Evolutionary conservation across 108 stramenopile genomes (phyloP).

Genomic region (Stephanodiscus minutulus): DNA sequence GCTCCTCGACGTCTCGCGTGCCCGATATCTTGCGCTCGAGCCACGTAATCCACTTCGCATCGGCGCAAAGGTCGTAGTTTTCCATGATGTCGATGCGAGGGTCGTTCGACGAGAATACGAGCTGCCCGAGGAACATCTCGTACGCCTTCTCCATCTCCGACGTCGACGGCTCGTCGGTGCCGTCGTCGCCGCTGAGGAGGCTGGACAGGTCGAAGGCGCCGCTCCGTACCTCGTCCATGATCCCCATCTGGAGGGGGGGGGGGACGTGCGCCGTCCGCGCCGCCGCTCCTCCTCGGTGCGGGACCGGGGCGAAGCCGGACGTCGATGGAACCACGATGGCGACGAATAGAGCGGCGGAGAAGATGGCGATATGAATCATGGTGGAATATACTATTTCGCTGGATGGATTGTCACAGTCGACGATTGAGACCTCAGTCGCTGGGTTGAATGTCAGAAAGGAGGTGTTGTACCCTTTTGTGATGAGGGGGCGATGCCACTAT

Average conservation of each 20-base stretch:
- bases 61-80: constrained; percentile 67
- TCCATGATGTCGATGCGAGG: constrained; percentile 87
- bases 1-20: constrained; percentile 80
- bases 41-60: constrained; percentile 67
- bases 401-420: too few species aligned
- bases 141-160: constrained; percentile 70
- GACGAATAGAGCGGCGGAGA: not conserved
- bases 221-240: constrained; percentile 82
- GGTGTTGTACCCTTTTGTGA: too few species aligned
- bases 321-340: constrained; percentile 5
- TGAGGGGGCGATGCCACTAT: too few species aligned
- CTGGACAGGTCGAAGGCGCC: constrained; percentile 74
- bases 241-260: constrained; percentile 49
- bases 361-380: constrained; percentile 27
- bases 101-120: constrained; percentile 88
- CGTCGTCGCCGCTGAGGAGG: constrained; percentile 34
- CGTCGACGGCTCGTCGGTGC: constrained; percentile 37
- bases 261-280: not conserved
- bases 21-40: constrained; percentile 64
- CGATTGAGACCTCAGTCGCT: too few species aligned
- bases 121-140: constrained; percentile 86
- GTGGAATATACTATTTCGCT: too few species aligned
- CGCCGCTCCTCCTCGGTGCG: not conserved
- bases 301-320: constrained; percentile 7
- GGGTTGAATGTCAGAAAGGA: too few species aligned